Base-by-base conservation (phyloP, 1,284 basidiomycete genomes). In the Puccinia polysora region DNA sequence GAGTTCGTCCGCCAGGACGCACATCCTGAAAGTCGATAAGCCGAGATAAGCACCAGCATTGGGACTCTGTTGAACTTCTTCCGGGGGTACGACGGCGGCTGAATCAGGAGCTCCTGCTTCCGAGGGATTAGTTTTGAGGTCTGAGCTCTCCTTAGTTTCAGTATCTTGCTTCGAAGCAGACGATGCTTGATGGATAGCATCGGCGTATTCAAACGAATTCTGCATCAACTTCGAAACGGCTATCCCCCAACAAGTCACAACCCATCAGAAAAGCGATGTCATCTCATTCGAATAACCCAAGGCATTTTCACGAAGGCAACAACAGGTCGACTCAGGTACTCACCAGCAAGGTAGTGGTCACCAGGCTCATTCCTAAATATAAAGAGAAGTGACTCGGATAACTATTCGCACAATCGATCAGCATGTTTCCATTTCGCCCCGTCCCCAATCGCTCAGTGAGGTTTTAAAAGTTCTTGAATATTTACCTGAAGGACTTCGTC, bases 331-430 rank as follows among this genome's bases (percentile, higher is more conserved):
- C 20, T 25, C 25, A 3, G 25, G 23, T 28, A 58, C 73, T 65
- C 18, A 65, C 70, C 70, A 1, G 91, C 96, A 49, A 99, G 84
- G 78, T 97, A 97, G 6, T 92, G 90, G 80, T 99, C 96, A 10
- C 96, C 95, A 15, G 94, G 86, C 81, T 99, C 96, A 80, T 89
- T 94, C 30, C 96, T 88, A 86, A 98, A 99, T 77, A 98, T 96
- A 81, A 95, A 95, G 90, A 93, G 77, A 45, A 60, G 30, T 6
- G 49, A 59, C 47, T 18, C 69, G 36, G 12, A 71, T 12, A 52
- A 50, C 45, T 64, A 68, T 49, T 30, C 52, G 63, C n/a, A 58
- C 56, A 47, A 56, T 23, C 47, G 36, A 30, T 56, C 23, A 43
- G 38, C 3, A 34, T 34, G 15, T 15, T 34, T 14, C 40, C 8